Conservation (phyloP, 495 filamentous ascomycete genomes). For the Neurospora sp. region DNA sequence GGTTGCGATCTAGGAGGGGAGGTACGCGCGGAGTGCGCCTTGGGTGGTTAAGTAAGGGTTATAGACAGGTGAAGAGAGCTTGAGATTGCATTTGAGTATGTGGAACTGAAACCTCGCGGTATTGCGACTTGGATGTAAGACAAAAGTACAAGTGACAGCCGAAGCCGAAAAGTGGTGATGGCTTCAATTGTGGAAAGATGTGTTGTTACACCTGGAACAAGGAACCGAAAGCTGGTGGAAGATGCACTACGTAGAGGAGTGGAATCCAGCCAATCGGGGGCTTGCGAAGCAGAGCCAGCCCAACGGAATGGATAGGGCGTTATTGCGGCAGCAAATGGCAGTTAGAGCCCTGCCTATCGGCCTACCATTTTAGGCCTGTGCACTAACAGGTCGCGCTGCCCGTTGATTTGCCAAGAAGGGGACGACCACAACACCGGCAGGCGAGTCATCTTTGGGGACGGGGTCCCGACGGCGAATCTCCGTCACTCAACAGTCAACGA, state of each 20-base stretch:
- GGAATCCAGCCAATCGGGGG: neutral
- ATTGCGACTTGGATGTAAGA: neutral
- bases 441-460: neutral
- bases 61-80: neutral
- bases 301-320: too few species aligned
- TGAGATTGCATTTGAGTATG: neutral
- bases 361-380: neutral
- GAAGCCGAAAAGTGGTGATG: neutral
- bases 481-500: neutral
- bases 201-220: neutral
- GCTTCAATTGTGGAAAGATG: neutral
- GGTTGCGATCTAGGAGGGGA: neutral
- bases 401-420: neutral
- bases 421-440: neutral
- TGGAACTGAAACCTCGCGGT: neutral
- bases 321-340: too few species aligned
- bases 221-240: neutral
- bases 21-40: neutral
- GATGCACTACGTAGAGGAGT: neutral
- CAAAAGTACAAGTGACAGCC: neutral
- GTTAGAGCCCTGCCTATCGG: too few species aligned
- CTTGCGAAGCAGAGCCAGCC: neutral
- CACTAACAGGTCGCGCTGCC: neutral
- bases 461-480: neutral
- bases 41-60: neutral